Evolutionary conservation across 2,329 filamentous ascomycete species (phyloP), one percentile per base, ranked within the genome.

Genomic region (Iodosphaeria phyllophila): DNA sequence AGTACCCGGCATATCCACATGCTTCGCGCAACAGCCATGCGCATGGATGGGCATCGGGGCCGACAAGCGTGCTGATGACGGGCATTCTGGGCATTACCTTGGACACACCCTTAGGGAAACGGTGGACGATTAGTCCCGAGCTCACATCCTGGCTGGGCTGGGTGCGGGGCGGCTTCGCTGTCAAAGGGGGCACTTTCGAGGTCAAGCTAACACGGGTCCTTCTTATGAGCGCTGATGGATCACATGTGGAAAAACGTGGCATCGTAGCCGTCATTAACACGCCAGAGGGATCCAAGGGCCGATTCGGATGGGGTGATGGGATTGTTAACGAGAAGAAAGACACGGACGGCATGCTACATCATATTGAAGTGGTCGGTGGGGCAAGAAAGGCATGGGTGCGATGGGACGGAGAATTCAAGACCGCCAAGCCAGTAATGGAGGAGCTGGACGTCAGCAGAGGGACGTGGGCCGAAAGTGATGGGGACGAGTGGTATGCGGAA

Each of bases 151-250:
- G 42, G 43, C 32, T 47, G 10, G 40, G 38, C 12, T 47, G 42
- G 28, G 44, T 39, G 3, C 39, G 41, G 31, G 49, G 48, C 13
- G 50, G 51, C 2, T 53, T 51, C 25, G 43, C 47, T 6, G 49
- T 45, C 8, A 23, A 14, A 18, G 26, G 17, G n/a, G 47, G 47
- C 2, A 35, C 32, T 20, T 51, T 51, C 27, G 46, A 48, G 24
- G 47, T 49, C 9, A 32, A 30, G 20, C 28, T 40, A 20, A 33
- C 32, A 24, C 35, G 38, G 14, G 36, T 38, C 12, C 27, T 36
- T 1, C 7, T 23, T 3, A 2, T 13, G 20, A 16, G 13, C 20
- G 5, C 8, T 3, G n/a, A 16, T 15, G n/a, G 13, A 28, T 28
- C n/a, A 16, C 20, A 12, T 19, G 25, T 5, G 20, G 21, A 10